Percentiles rank a stretch among this genome's conserved stretches.
Conservation (phyloP, 2,329 filamentous ascomycete genomes). For the Sporothrix variecibatus region DNA sequence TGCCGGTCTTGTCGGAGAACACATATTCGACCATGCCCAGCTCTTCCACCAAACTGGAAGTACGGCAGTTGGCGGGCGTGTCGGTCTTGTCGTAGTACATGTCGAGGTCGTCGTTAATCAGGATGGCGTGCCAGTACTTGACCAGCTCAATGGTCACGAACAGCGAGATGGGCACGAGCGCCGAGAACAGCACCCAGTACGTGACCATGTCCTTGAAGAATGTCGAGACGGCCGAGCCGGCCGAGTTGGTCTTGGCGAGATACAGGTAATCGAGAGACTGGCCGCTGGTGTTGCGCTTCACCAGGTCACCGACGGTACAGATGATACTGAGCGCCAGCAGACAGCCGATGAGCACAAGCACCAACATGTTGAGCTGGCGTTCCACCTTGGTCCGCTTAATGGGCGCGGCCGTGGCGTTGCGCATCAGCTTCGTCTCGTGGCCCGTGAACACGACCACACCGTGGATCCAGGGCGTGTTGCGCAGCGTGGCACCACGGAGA, state of each 20-base stretch:
- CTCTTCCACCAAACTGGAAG: conserved; percentile 94
- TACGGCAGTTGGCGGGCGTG: conserved; percentile 92
- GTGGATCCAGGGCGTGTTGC: conserved; percentile 97
- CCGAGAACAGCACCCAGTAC: conserved; percentile 97
- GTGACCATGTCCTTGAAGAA: conserved; percentile 96
- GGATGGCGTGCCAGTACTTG: conserved; percentile 96
- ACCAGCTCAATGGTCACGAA: conserved; percentile 98
- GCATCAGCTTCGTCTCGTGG: conserved; percentile 98
- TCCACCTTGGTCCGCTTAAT: conserved; percentile 98
- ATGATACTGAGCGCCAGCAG: conserved; percentile 82
- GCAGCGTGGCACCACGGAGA: conserved; percentile 85
- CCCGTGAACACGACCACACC: conserved; percentile 96
- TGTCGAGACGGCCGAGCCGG: conserved; percentile 63
- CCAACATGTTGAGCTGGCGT: conserved; percentile 88
- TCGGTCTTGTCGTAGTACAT: conserved; percentile 97
- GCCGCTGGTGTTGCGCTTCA: conserved; percentile 67
- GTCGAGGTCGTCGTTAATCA: conserved; percentile 96
- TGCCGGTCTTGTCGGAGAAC: conserved; percentile 93
- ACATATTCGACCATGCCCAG: conserved; percentile 98
- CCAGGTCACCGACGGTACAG: conserved; percentile 86
- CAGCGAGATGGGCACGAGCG: conserved; percentile 92
- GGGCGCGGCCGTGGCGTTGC: conserved; percentile 93
- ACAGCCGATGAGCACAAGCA: conserved; percentile 84
- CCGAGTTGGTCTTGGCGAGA: conserved; percentile 61
- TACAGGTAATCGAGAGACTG: conserved; percentile 71